Conservation (phyloP, 768 basidiomycete genomes). For the Rhizopogon rudus region DNA sequence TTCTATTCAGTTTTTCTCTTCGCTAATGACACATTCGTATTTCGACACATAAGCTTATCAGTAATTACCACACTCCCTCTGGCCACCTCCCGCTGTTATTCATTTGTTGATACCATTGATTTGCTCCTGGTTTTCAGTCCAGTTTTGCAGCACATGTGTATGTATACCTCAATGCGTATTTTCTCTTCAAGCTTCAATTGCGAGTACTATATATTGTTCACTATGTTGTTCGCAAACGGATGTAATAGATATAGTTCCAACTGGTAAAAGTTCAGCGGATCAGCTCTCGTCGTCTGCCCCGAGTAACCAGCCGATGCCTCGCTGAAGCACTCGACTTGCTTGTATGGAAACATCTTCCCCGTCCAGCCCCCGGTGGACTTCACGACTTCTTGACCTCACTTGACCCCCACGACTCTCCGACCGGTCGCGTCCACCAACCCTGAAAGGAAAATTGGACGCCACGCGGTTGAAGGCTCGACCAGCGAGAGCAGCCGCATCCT, state of each 20-base stretch:
- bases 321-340: conserved; percentile 74
- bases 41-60: conserved; percentile 11
- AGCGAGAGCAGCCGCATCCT: conserved; percentile 78
- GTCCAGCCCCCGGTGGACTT: conserved; percentile 37
- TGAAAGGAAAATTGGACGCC: conserved; percentile 71
- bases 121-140: conserved; percentile 14
- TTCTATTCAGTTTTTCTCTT: neutral
- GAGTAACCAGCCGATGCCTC: conserved; percentile 94
- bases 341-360: conserved; percentile 65
- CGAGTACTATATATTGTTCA: conserved; percentile 11
- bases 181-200: neutral
- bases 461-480: conserved; percentile 74
- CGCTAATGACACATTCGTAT: conserved; percentile 5
- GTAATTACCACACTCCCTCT: conserved; percentile 17
- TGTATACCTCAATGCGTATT: conserved; percentile 16
- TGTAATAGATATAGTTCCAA: conserved; percentile 9
- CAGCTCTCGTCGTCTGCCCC: conserved; percentile 63
- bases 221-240: conserved; percentile 11
- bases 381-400: conserved; percentile 29
- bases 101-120: conserved; percentile 16
- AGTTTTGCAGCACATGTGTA: conserved; percentile 13
- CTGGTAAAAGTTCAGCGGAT: neutral
- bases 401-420: conserved; percentile 17
- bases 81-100: conserved; percentile 10
- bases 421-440: conserved; percentile 39